Percentiles rank a stretch among this genome's conserved stretches.
phyloP scores from a whole-genome alignment of 495 filamentous ascomycete genomes.

The Penicillium odoratum region DNA sequence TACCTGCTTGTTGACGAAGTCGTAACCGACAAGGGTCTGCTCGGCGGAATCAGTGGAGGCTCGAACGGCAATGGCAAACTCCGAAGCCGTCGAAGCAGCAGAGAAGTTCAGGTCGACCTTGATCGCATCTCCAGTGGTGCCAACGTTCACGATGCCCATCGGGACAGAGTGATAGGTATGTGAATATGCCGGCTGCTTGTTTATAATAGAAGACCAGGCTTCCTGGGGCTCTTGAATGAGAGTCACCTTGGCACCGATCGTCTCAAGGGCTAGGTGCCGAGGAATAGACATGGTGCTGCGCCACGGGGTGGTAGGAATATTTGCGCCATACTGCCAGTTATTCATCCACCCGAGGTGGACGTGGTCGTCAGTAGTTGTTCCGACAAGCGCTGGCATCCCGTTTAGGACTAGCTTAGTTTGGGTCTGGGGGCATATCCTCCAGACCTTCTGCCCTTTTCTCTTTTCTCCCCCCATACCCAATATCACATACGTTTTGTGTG shows the following conservation, averaged over 20 bases:
- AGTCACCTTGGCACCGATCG: conserved; percentile 15
- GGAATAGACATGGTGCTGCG: conserved; percentile 53
- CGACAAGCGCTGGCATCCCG: too few relatives aligned
- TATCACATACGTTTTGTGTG: too few relatives aligned
- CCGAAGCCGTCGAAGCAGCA: conserved; percentile 4
- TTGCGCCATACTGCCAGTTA: conserved; percentile 57
- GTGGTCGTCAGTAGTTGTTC: conserved; percentile 39
- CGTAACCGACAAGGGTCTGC: conserved; percentile 42
- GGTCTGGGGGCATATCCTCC: too few relatives aligned
- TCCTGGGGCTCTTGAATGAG: conserved; percentile 29
- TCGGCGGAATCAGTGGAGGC: conserved; percentile 36
- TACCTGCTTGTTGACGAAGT: conserved; percentile 37
- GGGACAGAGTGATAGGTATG: conserved; percentile 15
- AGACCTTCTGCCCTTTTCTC: too few relatives aligned
- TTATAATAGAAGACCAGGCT: conserved; percentile 15
- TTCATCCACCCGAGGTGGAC: conserved; percentile 57
- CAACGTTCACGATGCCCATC: conserved; percentile 17
- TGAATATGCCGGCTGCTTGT: neutral
- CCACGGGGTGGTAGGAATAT: conserved; percentile 44
- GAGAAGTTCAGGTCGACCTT: conserved; percentile 28
- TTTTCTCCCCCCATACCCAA: too few relatives aligned
- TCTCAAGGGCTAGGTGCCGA: conserved; percentile 37
- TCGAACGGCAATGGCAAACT: conserved; percentile 30
- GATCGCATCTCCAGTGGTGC: conserved; percentile 21
- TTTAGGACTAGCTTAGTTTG: too few relatives aligned